phyloP scores from a whole-genome alignment of 306 rosid species.

The Chamaecrista fasciculata region DNA sequence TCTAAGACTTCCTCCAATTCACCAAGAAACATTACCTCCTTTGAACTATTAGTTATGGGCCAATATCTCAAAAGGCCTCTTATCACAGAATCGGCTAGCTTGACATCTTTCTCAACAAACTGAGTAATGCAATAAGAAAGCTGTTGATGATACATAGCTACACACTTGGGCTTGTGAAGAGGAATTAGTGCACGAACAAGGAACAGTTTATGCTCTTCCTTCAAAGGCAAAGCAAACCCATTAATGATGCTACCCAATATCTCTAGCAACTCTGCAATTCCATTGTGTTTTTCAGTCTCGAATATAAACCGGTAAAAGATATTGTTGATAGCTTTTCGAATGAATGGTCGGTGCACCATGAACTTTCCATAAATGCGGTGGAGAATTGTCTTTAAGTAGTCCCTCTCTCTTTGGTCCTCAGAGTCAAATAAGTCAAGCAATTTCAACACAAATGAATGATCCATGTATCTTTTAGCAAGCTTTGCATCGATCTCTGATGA shows the following conservation, averaged over 20 bases:
- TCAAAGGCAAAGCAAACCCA: conserved; percentile 9
- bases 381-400: neutral
- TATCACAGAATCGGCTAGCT: conserved; percentile 56
- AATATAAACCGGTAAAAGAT: conserved; percentile 48
- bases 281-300: no score
- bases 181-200: conserved; percentile 59
- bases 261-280: no score
- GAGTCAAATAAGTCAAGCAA: conserved; percentile 6
- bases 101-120: conserved; percentile 61
- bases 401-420: conserved; percentile 11
- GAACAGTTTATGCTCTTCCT: conserved; percentile 41
- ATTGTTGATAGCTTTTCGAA: conserved; percentile 56
- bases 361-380: no score
- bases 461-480: conserved; percentile 44
- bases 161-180: conserved; percentile 61
- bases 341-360: no score
- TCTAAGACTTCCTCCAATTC: conserved; percentile 45
- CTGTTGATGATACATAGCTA: conserved; percentile 57
- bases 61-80: conserved; percentile 58
- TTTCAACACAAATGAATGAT: no score
- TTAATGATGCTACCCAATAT: conserved; percentile 3
- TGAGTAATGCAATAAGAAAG: conserved; percentile 56
- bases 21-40: conserved; percentile 38
- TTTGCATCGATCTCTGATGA: conserved; percentile 60
- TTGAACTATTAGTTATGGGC: conserved; percentile 42